Evolutionary conservation across 208 protist species (phyloP).

Genomic region (Leishmania turanica): DNA sequence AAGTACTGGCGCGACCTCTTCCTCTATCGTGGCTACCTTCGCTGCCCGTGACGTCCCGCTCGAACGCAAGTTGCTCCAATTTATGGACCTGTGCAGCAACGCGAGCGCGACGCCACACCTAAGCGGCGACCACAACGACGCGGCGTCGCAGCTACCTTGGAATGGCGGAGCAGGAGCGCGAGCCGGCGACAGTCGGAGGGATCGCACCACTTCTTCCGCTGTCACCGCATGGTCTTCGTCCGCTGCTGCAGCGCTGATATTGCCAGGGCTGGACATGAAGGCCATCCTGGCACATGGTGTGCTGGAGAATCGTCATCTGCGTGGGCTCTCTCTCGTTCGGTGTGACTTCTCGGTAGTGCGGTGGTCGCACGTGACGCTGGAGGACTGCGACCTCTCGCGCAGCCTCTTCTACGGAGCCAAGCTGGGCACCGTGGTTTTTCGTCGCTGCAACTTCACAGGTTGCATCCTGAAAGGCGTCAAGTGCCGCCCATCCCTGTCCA

Average conservation of each 20-base stretch:
- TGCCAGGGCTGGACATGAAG: constrained; percentile 68
- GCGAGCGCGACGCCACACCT: not conserved
- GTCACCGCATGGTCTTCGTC: constrained; percentile 14
- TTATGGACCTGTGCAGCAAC: constrained; percentile 18
- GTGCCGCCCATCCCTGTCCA: constrained; percentile 3
- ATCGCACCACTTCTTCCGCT: not conserved
- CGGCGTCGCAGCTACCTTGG: not conserved
- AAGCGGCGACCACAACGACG: not conserved
- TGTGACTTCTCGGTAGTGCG: constrained; percentile 61
- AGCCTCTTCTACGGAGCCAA: constrained; percentile 53
- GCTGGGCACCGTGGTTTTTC: constrained; percentile 47
- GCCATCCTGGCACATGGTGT: constrained; percentile 47
- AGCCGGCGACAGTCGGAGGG: not conserved
- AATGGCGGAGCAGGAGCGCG: not conserved
- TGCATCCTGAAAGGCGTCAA: constrained; percentile 47
- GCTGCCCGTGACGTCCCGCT: constrained; percentile 15
- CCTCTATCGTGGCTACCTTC: constrained; percentile 1
- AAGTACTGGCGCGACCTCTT: not conserved
- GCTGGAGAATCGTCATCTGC: constrained; percentile 35
- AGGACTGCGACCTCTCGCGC: constrained; percentile 59
- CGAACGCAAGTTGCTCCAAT: constrained; percentile 21
- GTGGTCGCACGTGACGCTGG: constrained; percentile 40
- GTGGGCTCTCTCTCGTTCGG: constrained; percentile 40
- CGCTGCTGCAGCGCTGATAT: constrained; percentile 40
- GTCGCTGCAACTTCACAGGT: constrained; percentile 61